phyloP scores from a whole-genome alignment of 495 filamentous ascomycete genomes.

The Evansstolkia leycettana region DNA sequence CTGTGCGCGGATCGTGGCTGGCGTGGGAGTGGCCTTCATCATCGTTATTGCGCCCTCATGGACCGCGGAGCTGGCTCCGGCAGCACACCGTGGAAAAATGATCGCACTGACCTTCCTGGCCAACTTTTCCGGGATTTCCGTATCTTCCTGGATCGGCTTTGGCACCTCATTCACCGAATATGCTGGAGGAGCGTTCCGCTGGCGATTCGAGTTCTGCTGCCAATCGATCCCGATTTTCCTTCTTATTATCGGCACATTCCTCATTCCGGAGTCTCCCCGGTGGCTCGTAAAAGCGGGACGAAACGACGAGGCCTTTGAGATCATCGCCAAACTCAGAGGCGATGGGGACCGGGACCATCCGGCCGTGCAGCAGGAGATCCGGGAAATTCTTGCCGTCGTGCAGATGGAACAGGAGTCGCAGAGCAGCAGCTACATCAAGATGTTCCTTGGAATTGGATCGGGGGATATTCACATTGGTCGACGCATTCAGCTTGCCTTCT shows the following conservation, averaged over 20 bases:
- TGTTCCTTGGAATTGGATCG: constrained; percentile 16
- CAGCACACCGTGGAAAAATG: constrained; percentile 2
- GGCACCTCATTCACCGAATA: constrained; percentile 24
- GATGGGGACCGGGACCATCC: constrained; percentile 11
- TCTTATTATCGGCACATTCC: constrained; percentile 25
- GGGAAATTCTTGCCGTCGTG: constrained; percentile 9
- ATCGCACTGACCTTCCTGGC: constrained; percentile 25
- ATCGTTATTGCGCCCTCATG: constrained; percentile 42
- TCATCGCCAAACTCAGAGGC: constrained; percentile 36
- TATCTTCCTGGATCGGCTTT: constrained; percentile 47
- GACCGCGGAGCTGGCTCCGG: constrained; percentile 5
- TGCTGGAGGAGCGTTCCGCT: constrained; percentile 28
- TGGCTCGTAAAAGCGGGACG: constrained; percentile 24
- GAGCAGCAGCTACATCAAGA: constrained; percentile 12
- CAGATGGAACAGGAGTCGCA: constrained; percentile 12
- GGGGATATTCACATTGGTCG: constrained; percentile 17
- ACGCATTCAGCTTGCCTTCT: constrained; percentile 19
- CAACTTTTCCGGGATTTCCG: constrained; percentile 41
- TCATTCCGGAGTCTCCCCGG: constrained; percentile 31
- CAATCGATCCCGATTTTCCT: constrained; percentile 37
- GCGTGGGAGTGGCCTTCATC: constrained; percentile 40
- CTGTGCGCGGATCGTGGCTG: constrained; percentile 35
- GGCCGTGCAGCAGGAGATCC: constrained; percentile 17
- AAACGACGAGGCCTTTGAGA: constrained; percentile 31
- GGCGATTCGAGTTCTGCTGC: constrained; percentile 42